Base-by-base conservation (phyloP, 1,139 yeast species). In the Yamadazyma buinensis region DNA sequence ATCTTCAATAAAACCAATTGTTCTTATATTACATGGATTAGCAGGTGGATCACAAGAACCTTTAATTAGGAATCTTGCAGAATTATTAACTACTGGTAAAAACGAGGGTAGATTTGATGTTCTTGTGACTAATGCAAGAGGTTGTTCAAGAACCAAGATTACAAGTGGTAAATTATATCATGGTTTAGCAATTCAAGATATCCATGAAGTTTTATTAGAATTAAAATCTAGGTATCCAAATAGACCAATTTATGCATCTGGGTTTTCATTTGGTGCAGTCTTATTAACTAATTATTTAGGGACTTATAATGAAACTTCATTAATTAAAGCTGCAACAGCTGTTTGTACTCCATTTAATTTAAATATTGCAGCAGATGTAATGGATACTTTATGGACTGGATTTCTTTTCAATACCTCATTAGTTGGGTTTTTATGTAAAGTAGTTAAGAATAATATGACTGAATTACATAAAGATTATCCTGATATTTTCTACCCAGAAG, bases 11-110 rank as follows among this genome's bases (percentile, higher is more conserved):
- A 72, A 65, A 36, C 95, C 96, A 2, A 61, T 88, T 36, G 72
- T 84, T 23, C 72, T 88, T 18, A 67, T 83, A 5, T 61, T 82
- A 33, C 97, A 90, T 52, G 97, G 97, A 0, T 72, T 90, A 26
- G 90, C 87, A 5, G 97, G 97, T 15, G 96, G 97, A 0, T 83
- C 95, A 15, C 95, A 87, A 47, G 97, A 90, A 54, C 77, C 92
- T 2, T 79, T 88, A 49, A 83, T 88, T 38, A 75, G 95, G 40
- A 80, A 90, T 39, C 55, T 81, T 37, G 70, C 68, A 19, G 62
- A 61, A 28, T 49, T 58, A 26, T 51, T 75, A 35, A 51, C 44
- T 29, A 44, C 42, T 9, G 49, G 49, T 11, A 52, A 52, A 26
- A 54, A 52, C 26, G 42, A 51, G 7, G 51, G 40, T 15, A 50